These are phyloP conservation scores for Leishmania guyanensis DNA, from an alignment of 208 protist genomes.

Conservation along the genomic window DNA sequence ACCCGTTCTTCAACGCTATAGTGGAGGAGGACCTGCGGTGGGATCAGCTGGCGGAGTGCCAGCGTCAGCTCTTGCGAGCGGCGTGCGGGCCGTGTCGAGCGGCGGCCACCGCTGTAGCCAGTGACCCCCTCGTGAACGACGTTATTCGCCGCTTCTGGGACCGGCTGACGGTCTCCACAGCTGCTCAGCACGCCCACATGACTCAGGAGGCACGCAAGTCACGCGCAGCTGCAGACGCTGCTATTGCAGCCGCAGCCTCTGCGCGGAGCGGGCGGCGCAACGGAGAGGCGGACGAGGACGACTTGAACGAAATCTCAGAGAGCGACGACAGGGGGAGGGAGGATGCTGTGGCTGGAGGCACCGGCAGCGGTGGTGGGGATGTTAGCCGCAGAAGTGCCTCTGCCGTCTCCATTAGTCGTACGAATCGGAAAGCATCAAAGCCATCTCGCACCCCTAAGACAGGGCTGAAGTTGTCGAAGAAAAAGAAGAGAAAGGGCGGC, in stretches of 20 bases:
- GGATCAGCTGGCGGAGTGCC: conserved; percentile 62
- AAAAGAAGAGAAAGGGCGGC: conserved; percentile 14
- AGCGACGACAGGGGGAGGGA: neutral
- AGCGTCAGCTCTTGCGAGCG: conserved; percentile 62
- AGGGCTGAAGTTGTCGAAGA: conserved; percentile 18
- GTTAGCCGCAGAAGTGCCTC: neutral
- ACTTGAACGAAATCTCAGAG: conserved; percentile 27
- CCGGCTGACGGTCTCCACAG: conserved; percentile 69
- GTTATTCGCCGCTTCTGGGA: conserved; percentile 84
- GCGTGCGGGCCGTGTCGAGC: conserved; percentile 26
- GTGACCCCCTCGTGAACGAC: conserved; percentile 66
- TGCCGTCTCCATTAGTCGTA: neutral
- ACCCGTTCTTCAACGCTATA: conserved; percentile 42
- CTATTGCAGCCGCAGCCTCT: conserved; percentile 12
- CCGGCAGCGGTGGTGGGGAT: neutral
- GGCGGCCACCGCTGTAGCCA: conserved; percentile 34
- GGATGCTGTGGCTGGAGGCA: neutral
- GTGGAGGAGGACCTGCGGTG: conserved; percentile 60
- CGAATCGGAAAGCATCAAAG: neutral
- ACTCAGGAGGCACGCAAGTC: conserved; percentile 24
- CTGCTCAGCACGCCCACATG: conserved; percentile 40
- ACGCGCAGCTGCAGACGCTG: conserved; percentile 20
- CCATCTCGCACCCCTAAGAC: conserved; percentile 1
- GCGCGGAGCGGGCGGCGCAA: neutral
- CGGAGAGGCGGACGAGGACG: conserved; percentile 25